Conservation (phyloP, 2,329 filamentous ascomycete species). For the Fusarium sp. region DNA sequence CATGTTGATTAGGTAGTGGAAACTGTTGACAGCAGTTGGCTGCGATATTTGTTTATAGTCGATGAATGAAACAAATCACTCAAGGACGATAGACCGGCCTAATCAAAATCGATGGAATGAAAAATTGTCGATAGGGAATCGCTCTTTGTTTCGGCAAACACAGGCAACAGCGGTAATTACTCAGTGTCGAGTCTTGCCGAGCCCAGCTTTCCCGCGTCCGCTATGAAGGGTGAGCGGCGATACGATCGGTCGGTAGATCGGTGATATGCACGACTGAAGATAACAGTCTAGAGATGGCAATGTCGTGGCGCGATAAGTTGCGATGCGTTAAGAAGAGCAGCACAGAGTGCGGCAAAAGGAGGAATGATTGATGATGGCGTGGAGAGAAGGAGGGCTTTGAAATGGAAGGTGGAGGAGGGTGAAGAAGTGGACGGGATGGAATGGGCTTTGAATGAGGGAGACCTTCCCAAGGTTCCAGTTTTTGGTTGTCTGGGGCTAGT, state of each 20-base stretch:
- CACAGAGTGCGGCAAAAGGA: background rate
- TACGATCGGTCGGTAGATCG: background rate
- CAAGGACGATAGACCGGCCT: slow-evolving; percentile 9
- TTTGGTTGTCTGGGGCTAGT: slow-evolving; percentile 43
- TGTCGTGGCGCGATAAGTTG: background rate
- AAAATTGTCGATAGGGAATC: background rate
- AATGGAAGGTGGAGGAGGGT: slow-evolving; percentile 38
- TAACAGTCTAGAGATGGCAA: background rate
- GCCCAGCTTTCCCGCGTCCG: background rate
- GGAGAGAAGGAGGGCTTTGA: slow-evolving; percentile 24
- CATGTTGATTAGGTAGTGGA: slow-evolving; percentile 59
- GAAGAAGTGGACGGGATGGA: slow-evolving; percentile 34
- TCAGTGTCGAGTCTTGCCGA: slow-evolving; percentile 2
- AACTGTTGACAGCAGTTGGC: slow-evolving; percentile 13
- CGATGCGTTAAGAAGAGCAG: background rate
- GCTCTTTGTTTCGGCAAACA: slow-evolving; percentile 4
- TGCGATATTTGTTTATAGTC: slow-evolving; percentile 11
- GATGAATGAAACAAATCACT: slow-evolving; percentile 33
- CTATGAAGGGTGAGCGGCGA: slow-evolving; percentile 1
- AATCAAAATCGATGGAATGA: slow-evolving; percentile 7
- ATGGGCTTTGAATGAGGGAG: slow-evolving; percentile 36
- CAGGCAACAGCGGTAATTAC: slow-evolving; percentile 10
- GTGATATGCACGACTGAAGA: background rate
- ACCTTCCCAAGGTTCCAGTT: slow-evolving; percentile 32
- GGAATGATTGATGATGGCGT: slow-evolving; percentile 13